A percentile compares a stretch with the other conserved stretches of the same genome.
These are phyloP conservation scores for Cenococcum geophilum DNA, from an alignment of 495 filamentous ascomycete genomes.

Conservation along the genomic window DNA sequence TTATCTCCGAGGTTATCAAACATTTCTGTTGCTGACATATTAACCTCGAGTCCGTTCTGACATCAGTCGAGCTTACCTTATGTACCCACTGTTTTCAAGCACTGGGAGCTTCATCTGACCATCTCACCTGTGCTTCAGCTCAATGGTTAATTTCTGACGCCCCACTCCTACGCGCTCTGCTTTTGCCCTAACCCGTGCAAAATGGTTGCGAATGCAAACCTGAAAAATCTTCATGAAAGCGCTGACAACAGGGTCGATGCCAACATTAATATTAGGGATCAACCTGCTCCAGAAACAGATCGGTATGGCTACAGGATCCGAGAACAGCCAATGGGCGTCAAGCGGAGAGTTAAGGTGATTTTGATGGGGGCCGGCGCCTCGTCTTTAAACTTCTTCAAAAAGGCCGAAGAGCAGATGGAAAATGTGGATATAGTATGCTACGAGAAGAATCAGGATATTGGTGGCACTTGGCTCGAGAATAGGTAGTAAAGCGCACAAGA, in stretches of 20 bases:
- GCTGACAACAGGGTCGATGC: slow-evolving; percentile 15
- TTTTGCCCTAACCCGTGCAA: neutral
- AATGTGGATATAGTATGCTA: slow-evolving; percentile 41
- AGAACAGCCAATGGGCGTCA: slow-evolving; percentile 39
- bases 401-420: slow-evolving; percentile 36
- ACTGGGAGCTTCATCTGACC: too few relatives aligned
- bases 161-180: neutral
- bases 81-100: neutral
- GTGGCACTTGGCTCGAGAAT: slow-evolving; percentile 43
- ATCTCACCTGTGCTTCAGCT: too few relatives aligned
- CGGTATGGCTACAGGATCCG: slow-evolving; percentile 39
- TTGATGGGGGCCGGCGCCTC: slow-evolving; percentile 43
- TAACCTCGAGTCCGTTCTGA: neutral
- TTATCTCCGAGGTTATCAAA: neutral
- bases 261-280: slow-evolving; percentile 25
- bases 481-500: slow-evolving; percentile 14
- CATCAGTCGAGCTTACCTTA: neutral
- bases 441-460: slow-evolving; percentile 45
- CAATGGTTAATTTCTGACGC: too few relatives aligned
- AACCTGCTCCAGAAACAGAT: slow-evolving; percentile 32
- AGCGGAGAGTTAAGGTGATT: slow-evolving; percentile 37
- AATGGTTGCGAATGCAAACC: slow-evolving; percentile 18
- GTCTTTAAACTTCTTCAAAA: slow-evolving; percentile 40
- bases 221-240: neutral
- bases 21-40: neutral